Evolutionary conservation across 2,329 filamentous ascomycete species (phyloP), one percentile per base, ranked within the genome.

Genomic region (Alternaria panax): DNA sequence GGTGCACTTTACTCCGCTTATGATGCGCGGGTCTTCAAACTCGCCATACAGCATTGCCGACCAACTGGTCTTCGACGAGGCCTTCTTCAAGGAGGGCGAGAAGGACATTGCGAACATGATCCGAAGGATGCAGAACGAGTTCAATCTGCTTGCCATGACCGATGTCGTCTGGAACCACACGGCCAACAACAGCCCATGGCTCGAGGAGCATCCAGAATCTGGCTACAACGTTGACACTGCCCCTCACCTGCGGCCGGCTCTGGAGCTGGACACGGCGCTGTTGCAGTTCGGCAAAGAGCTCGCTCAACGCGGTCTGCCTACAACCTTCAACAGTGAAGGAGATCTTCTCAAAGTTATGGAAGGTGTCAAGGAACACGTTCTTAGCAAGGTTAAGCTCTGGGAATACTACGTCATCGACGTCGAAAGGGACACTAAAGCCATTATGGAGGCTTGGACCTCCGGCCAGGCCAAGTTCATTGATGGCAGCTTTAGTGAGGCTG

Each of bases 161-260:
- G 95, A 99, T 76, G 94, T 99, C 62, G 96, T 99, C 43, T 93
- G 95, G 83, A 99, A 99, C 74, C 95, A 99, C 80, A 99, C 95
- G 4, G 94, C 95, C 7, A 87, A 97, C 81, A 98, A 98, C 80
- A 96, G 91, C 79, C 87, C 90, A 70, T 99, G 95, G 95, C 85
- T 99, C 11, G 85, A 96, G 74, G 90, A 96, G 60, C 94, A 99
- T 73, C 95, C 96, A 0, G 95, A 99, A 70, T 91, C 93, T 43
- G 95, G 95, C 16, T 99, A 99, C 84, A 99, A 96, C 76, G 83
- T 97, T 65, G 88, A 89, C 40, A 98, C 94, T 0, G 93, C 95
- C 0, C 95, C 95, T 9, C 88, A 87, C 83, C 77, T 90, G 38
- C 81, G 85, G 67, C 79, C 86, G 42, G 87, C 87, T 4, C 82